Conservation (phyloP, 2,329 filamentous ascomycete genomes). For the Neopestalotiopsis sp. region DNA sequence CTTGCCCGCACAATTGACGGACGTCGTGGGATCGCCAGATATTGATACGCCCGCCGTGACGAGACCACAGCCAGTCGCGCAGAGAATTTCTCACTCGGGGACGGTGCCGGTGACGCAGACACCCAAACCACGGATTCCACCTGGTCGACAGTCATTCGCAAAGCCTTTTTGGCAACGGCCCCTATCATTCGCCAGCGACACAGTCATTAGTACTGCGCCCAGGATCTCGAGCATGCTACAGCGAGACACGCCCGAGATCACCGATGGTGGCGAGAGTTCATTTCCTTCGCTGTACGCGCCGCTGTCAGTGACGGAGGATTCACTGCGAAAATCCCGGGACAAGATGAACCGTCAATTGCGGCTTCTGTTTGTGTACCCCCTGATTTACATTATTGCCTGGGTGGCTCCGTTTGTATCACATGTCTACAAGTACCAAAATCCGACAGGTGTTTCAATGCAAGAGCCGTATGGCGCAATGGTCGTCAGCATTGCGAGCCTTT, state of each 20-base stretch:
- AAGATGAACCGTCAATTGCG: constrained; percentile 71
- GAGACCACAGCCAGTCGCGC: background rate
- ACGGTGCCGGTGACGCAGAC: background rate
- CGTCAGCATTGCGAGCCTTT: constrained; percentile 61
- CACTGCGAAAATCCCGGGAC: constrained; percentile 47
- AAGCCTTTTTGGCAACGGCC: constrained; percentile 1
- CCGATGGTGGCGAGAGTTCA: background rate
- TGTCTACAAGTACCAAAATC: constrained; percentile 58
- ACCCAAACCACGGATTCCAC: background rate
- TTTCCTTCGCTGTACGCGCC: constrained; percentile 26
- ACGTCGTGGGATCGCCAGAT: constrained; percentile 8
- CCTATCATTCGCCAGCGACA: background rate
- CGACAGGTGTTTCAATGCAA: constrained; percentile 4
- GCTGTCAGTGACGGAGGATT: constrained; percentile 33
- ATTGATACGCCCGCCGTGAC: background rate
- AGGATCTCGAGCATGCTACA: background rate
- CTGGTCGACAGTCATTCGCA: background rate
- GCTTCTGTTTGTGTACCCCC: constrained; percentile 76
- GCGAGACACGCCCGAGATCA: background rate
- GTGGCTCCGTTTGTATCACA: constrained; percentile 72
- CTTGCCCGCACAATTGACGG: constrained; percentile 14
- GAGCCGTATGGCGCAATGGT: constrained; percentile 63
- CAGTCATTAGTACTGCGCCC: background rate
- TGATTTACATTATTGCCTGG: constrained; percentile 76
- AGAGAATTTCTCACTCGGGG: background rate